Base-by-base conservation (phyloP, 2,329 filamentous ascomycete species). In the Thelonectria olida region DNA sequence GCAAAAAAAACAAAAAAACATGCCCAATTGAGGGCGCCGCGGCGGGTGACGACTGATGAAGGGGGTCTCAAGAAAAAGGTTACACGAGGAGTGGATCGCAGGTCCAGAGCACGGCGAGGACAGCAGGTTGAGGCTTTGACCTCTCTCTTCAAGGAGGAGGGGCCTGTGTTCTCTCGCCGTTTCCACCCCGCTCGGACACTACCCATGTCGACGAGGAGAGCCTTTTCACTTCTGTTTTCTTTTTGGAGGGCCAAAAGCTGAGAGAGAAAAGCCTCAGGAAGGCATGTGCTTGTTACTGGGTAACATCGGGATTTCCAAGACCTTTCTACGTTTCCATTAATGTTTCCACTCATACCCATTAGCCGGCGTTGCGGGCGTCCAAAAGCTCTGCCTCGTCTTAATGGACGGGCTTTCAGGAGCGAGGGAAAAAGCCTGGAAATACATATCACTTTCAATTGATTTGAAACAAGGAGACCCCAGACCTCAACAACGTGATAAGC, bases 61-160 rank as follows among this genome's bases (percentile, higher is more conserved):
- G 47, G 58, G 45, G 41, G 23, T 7, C n/a, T 28, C 12, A 31
- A 56, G 19, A 36, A 41, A 55, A 45, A 41, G 52, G 52, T 55
- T 52, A 55, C 47, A 55, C 52, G 52, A 54, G 39, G 41, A 47
- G 58, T 61, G 58, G 58, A 61, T 56, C 52, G 25, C 36, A 39
- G 23, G 47, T 25, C 58, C 19, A 38, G 51, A 45, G 31, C 52
- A 55, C 47, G 52, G 42, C 52, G 52, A 52, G 58, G 58, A 61
- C 47, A 61, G 58, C 52, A 61, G 48, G 36, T 50, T 61, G 58
- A 48, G 52, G 58, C 58, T 61, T 61, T 61, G 58, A 61, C 58
- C 58, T 61, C 52, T 55, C 52, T 39, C 23, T 44, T 6, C 9
- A 42, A 50, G 10, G 54, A 50, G 56, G 48, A 44, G 54, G 56